Percentiles rank a stretch among this genome's conserved stretches.
Conservation (phyloP, 2,329 filamentous ascomycete species). For the Zymoseptoria pseudotritici region DNA sequence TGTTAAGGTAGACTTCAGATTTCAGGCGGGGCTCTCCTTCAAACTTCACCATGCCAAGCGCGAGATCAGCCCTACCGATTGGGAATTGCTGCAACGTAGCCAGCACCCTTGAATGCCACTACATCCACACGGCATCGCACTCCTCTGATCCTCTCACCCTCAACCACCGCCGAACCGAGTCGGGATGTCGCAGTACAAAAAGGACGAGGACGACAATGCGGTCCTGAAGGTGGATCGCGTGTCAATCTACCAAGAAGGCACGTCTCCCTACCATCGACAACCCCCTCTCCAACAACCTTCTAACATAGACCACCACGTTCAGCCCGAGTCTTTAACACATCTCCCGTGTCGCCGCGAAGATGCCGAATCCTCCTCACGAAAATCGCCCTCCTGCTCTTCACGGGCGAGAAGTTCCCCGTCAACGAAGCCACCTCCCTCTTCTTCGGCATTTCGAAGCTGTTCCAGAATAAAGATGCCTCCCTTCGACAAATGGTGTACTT, state of each 20-base stretch:
- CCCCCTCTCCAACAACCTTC: conserved; percentile 1
- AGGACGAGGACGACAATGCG: conserved; percentile 94
- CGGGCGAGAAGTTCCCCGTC: conserved; percentile 90
- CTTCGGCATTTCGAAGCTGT: conserved; percentile 97
- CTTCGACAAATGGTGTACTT: conserved; percentile 98
- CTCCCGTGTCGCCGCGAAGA: conserved; percentile 91
- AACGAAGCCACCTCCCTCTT: conserved; percentile 97
- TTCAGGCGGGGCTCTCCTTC: conserved; percentile 1
- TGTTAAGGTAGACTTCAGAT: background rate
- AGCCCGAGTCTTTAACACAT: conserved; percentile 97
- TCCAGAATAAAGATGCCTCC: conserved; percentile 98
- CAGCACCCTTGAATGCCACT: conserved; percentile 22
- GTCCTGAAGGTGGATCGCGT: conserved; percentile 97
- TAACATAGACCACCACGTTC: background rate
- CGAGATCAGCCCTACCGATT: background rate
- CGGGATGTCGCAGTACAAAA: conserved; percentile 91
- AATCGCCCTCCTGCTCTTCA: conserved; percentile 92
- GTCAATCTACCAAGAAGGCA: conserved; percentile 98
- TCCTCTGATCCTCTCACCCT: conserved; percentile 15
- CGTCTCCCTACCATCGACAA: conserved; percentile 24
- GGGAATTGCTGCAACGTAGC: conserved; percentile 8
- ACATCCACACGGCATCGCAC: conserved; percentile 9
- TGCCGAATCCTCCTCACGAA: conserved; percentile 97
- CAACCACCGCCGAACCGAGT: conserved; percentile 10
- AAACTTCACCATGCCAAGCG: background rate